Percentiles rank a stretch among this genome's conserved stretches.
phyloP scores from a whole-genome alignment of 257 asterid genomes.

The Przewalskia tangutica region DNA sequence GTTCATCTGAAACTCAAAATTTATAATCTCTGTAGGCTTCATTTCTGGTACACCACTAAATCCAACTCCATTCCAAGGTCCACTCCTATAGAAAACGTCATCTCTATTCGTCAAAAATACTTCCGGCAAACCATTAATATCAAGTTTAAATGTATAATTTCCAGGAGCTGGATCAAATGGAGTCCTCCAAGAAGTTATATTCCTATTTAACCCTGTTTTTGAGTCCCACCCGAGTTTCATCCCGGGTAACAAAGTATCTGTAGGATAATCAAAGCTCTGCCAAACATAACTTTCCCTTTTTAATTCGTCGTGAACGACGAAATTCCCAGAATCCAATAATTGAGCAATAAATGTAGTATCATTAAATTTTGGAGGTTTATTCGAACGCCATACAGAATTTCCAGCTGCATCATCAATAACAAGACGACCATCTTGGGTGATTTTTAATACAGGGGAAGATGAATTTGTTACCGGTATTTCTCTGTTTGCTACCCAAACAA shows the following conservation, averaged over 20 bases:
- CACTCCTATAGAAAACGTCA: slow-evolving; percentile 34
- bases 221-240: slow-evolving; percentile 77
- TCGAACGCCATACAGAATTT: slow-evolving; percentile 1
- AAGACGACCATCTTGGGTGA: slow-evolving; percentile 9
- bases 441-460: neutral
- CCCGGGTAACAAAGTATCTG: slow-evolving; percentile 61
- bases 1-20: slow-evolving; percentile 22
- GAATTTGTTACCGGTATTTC: neutral
- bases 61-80: slow-evolving; percentile 73
- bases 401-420: neutral
- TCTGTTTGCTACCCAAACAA: slow-evolving; percentile 20
- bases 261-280: slow-evolving; percentile 64
- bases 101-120: slow-evolving; percentile 12
- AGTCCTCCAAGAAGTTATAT: slow-evolving; percentile 54
- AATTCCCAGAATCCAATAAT: slow-evolving; percentile 19
- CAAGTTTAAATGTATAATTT: slow-evolving; percentile 39
- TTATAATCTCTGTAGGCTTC: slow-evolving; percentile 22
- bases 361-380: neutral
- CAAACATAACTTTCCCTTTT: slow-evolving; percentile 31
- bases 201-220: slow-evolving; percentile 37
- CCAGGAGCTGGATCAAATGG: slow-evolving; percentile 59
- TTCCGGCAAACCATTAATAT: slow-evolving; percentile 51
- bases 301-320: slow-evolving; percentile 26
- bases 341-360: neutral
- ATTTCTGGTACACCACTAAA: slow-evolving; percentile 63